phyloP scores from a whole-genome alignment of 441 rosid species.

The Flueggea neowawraea region DNA sequence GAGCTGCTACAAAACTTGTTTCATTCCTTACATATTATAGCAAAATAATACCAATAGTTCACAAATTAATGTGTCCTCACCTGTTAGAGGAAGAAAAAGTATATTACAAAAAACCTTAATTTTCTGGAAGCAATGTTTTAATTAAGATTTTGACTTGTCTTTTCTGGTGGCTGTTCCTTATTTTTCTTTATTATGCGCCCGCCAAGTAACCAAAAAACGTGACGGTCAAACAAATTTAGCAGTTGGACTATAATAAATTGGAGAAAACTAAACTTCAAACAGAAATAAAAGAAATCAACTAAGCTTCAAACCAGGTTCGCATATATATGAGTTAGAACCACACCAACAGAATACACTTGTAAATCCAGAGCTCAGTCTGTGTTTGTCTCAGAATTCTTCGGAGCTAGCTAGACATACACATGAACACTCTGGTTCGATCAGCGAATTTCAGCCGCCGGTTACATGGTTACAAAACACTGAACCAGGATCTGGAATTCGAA shows the following conservation, averaged over 20 bases:
- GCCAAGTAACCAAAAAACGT: constrained; percentile 14
- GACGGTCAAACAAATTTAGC: constrained; percentile 1
- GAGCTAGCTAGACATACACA: constrained; percentile 7
- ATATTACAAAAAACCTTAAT: no score
- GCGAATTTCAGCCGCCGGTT: constrained; percentile 21
- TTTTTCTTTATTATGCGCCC: background rate
- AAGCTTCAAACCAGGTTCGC: no score
- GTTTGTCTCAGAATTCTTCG: no score
- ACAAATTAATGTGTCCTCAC: no score
- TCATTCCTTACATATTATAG: no score
- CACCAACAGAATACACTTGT: no score
- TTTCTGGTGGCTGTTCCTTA: background rate
- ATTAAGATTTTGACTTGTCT: background rate
- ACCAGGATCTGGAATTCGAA: constrained; percentile 1
- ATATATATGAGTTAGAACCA: no score
- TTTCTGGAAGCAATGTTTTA: no score
- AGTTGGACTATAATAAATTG: background rate
- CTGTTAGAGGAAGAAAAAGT: no score
- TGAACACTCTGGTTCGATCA: constrained; percentile 40
- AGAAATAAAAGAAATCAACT: background rate
- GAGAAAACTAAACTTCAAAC: background rate
- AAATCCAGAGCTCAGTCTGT: no score
- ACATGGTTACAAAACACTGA: constrained; percentile 27
- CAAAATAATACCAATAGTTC: no score
- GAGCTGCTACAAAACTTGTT: no score